phyloP scores from a whole-genome alignment of 1,139 yeast genomes.

The Geotrichum histeridarum region DNA sequence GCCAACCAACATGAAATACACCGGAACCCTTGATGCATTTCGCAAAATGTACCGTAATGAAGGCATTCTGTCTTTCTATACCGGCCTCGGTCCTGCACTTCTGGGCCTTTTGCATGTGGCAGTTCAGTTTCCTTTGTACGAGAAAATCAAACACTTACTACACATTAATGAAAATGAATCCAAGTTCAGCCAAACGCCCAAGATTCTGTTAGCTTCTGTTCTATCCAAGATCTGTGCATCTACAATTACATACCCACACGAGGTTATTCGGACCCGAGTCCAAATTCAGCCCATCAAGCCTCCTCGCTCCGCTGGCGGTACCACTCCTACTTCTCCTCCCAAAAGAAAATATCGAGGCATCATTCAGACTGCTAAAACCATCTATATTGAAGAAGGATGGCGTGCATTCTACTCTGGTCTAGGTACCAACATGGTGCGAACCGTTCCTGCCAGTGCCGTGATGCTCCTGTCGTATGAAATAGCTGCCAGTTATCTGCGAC shows the following conservation, averaged over 20 bases:
- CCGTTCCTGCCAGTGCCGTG: constrained; percentile 93
- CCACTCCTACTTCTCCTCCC: constrained; percentile 27
- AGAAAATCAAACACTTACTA: constrained; percentile 58
- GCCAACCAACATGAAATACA: constrained; percentile 45
- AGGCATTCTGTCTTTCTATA: constrained; percentile 78
- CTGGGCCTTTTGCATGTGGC: constrained; percentile 93
- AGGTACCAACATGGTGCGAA: constrained; percentile 75
- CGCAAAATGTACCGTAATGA: constrained; percentile 70
- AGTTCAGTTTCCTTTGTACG: constrained; percentile 95
- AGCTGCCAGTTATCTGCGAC: constrained; percentile 54
- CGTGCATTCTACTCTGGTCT: constrained; percentile 88
- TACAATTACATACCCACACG: constrained; percentile 90
- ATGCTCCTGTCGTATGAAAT: constrained; percentile 92
- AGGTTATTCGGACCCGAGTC: constrained; percentile 84
- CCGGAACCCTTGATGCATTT: constrained; percentile 81
- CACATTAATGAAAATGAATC: constrained; percentile 22
- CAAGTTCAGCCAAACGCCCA: constrained; percentile 26
- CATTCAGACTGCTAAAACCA: constrained; percentile 46
- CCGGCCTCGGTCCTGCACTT: constrained; percentile 85
- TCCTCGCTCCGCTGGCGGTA: constrained; percentile 3
- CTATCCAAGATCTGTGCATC: constrained; percentile 86
- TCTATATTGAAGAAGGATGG: constrained; percentile 67
- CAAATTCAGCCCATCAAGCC: constrained; percentile 46
- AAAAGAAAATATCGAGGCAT: constrained; percentile 38
- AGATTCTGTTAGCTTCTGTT: constrained; percentile 66